Percentiles rank a stretch among this genome's conserved stretches.
phyloP scores from a whole-genome alignment of 2,329 filamentous ascomycete genomes.

The Phialemoniopsis sp. region DNA sequence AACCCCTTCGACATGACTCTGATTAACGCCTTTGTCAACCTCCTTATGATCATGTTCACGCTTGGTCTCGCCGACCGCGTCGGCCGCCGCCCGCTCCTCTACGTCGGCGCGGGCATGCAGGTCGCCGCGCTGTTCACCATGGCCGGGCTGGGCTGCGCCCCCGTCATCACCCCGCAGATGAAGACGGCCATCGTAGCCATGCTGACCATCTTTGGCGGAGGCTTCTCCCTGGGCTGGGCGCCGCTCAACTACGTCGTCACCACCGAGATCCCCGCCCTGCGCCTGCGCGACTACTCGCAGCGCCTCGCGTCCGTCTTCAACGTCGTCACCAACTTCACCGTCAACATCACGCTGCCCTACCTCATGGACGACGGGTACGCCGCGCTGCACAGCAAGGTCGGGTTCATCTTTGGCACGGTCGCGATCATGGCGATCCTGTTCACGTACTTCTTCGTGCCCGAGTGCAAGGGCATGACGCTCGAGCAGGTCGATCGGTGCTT shows the following conservation, averaged over 20 bases:
- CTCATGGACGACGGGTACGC: too few relatives aligned
- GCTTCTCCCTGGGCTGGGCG: conserved; percentile 26
- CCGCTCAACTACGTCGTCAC: conserved; percentile 27
- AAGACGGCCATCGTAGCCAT: conserved; percentile 15
- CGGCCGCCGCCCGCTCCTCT: conserved; percentile 9
- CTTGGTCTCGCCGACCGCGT: too few relatives aligned
- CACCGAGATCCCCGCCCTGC: conserved; percentile 24
- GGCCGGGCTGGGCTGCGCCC: conserved; percentile 26
- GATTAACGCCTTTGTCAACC: too few relatives aligned
- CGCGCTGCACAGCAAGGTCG: too few relatives aligned
- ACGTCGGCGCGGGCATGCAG: conserved; percentile 21
- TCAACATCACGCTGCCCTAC: too few relatives aligned
- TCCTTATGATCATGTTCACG: too few relatives aligned
- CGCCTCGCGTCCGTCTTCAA: conserved; percentile 21
- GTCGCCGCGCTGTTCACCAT: conserved; percentile 23
- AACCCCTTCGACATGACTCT: conserved; percentile 19
- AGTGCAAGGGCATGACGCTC: too few relatives aligned
- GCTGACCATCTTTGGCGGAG: conserved; percentile 21
- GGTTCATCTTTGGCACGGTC: too few relatives aligned
- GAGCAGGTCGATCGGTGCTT: too few relatives aligned
- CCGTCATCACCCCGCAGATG: too few relatives aligned
- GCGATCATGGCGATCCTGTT: too few relatives aligned
- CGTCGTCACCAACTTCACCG: conserved; percentile 20
- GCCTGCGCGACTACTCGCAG: conserved; percentile 23
- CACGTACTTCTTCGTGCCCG: too few relatives aligned